phyloP scores from a whole-genome alignment of 768 basidiomycete genomes.

The Pisolithus microcarpus region DNA sequence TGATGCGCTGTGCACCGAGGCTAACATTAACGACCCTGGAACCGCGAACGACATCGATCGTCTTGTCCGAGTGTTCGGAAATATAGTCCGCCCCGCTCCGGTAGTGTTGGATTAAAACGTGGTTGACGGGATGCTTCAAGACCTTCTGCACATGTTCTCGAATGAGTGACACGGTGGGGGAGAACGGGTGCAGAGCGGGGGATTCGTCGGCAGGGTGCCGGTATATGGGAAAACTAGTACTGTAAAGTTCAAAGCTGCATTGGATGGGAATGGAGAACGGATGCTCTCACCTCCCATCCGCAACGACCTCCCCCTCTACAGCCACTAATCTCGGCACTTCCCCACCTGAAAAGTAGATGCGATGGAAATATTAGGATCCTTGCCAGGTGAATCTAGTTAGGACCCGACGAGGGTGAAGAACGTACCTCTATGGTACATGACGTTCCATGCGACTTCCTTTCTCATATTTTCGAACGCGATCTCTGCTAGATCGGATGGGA shows the following conservation, averaged over 20 bases:
- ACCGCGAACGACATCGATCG: slow-evolving; percentile 68
- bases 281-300: slow-evolving; percentile 41
- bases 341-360: slow-evolving; percentile 41
- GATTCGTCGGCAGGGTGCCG: slow-evolving; percentile 78
- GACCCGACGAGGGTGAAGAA: not conserved
- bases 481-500: slow-evolving; percentile 49
- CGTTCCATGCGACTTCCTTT: slow-evolving; percentile 63
- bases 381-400: not conserved
- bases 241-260: not conserved
- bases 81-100: slow-evolving; percentile 76
- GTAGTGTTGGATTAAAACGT: slow-evolving; percentile 78
- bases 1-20: slow-evolving; percentile 67
- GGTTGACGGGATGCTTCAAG: slow-evolving; percentile 64
- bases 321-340: slow-evolving; percentile 64
- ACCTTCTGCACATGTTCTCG: slow-evolving; percentile 54
- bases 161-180: slow-evolving; percentile 60
- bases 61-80: slow-evolving; percentile 84
- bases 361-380: no score
- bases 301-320: slow-evolving; percentile 46
- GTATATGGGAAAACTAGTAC: slow-evolving; percentile 63
- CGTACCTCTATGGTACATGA: slow-evolving; percentile 71
- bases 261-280: slow-evolving; percentile 7
- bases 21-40: slow-evolving; percentile 78
- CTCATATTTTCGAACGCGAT: slow-evolving; percentile 51
- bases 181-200: slow-evolving; percentile 59